Percentiles rank a stretch among this genome's conserved stretches.
phyloP scores from a whole-genome alignment of 495 filamentous ascomycete species.

The Neurospora pannonica region DNA sequence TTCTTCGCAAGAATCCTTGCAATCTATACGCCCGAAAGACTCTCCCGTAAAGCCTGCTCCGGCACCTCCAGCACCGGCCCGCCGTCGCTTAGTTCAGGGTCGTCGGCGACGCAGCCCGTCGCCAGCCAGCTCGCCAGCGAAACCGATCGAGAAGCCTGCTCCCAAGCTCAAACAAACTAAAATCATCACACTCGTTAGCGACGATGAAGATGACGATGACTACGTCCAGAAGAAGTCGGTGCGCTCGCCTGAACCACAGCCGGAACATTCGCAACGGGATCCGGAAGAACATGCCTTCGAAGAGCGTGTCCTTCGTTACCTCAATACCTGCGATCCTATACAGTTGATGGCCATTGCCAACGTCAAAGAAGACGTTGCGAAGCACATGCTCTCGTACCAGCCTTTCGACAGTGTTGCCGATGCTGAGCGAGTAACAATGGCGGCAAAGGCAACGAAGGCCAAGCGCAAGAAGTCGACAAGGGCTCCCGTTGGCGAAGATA shows the following conservation, averaged over 20 bases:
- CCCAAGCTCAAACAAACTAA: background rate
- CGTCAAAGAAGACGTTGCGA: constrained; percentile 55
- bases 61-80: constrained; percentile 8
- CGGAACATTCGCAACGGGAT: constrained; percentile 3
- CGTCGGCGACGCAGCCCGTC: constrained; percentile 13
- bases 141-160: background rate
- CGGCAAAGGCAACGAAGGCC: constrained; percentile 17
- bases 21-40: constrained; percentile 6
- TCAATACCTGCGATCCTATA: constrained; percentile 67
- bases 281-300: constrained; percentile 9
- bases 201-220: constrained; percentile 17
- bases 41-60: background rate
- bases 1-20: constrained; percentile 6
- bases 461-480: constrained; percentile 24
- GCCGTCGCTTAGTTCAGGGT: constrained; percentile 22
- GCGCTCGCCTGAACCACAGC: constrained; percentile 2
- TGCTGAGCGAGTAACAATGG: constrained; percentile 51
- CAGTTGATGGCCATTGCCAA: constrained; percentile 71
- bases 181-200: constrained; percentile 21
- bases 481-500: constrained; percentile 27
- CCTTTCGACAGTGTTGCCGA: constrained; percentile 57
- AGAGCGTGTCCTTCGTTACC: constrained; percentile 58
- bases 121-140: constrained; percentile 10
- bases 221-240: constrained; percentile 10
- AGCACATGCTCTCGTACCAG: constrained; percentile 54